These are phyloP conservation scores for Beauveria scarabaeidicola DNA, from an alignment of 2,329 filamentous ascomycete species.

Conservation along the genomic window DNA sequence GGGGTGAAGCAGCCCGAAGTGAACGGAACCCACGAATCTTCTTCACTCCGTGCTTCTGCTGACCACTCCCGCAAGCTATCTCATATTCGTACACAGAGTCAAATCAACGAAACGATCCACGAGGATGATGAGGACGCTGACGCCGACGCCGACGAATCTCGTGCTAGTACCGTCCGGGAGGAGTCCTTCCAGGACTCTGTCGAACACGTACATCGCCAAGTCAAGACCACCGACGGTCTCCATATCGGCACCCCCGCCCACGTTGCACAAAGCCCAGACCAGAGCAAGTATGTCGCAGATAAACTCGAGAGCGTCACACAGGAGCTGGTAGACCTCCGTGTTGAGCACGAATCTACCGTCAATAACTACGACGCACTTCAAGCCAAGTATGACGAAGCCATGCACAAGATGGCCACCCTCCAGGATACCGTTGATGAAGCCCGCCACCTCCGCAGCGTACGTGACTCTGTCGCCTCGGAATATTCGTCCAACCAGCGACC, in stretches of 20 bases:
- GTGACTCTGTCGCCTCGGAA: constrained; percentile 49
- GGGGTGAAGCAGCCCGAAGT: constrained; percentile 38
- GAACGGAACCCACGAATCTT: constrained; percentile 27
- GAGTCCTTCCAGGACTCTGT: constrained; percentile 16
- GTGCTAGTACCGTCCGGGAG: constrained; percentile 27
- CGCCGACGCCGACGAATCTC: constrained; percentile 21
- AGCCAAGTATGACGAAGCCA: constrained; percentile 81
- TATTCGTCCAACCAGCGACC: constrained; percentile 48
- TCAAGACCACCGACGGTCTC: neutral
- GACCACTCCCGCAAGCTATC: constrained; percentile 44
- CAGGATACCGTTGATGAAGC: constrained; percentile 79
- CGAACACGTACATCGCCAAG: neutral
- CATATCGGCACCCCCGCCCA: constrained; percentile 40
- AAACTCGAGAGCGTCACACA: constrained; percentile 88
- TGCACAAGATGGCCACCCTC: constrained; percentile 72
- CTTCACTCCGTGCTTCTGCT: constrained; percentile 32
- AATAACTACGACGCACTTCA: constrained; percentile 75
- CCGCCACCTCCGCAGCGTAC: constrained; percentile 49
- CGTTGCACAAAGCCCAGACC: constrained; percentile 60
- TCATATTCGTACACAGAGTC: constrained; percentile 42
- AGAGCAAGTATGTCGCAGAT: constrained; percentile 79
- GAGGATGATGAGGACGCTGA: constrained; percentile 43
- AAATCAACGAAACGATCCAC: constrained; percentile 45
- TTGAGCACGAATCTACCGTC: constrained; percentile 80
- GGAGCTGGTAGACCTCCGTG: constrained; percentile 80